phyloP scores from a whole-genome alignment of 208 protist species.

The Herpetomonas tarakana region DNA sequence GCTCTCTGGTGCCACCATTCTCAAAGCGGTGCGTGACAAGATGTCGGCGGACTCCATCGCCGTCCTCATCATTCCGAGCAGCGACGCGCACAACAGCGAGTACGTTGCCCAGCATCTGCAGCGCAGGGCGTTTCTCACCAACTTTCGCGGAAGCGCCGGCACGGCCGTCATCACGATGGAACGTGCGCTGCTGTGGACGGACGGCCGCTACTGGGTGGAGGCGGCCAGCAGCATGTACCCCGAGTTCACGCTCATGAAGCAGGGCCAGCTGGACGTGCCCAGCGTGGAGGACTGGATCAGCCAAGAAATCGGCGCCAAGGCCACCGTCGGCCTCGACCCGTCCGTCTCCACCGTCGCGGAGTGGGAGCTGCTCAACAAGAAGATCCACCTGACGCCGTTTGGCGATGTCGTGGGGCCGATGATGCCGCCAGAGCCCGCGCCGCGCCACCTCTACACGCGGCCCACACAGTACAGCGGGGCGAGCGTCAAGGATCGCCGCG shows the following conservation, averaged over 20 bases:
- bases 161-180: constrained; percentile 75
- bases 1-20: constrained; percentile 28
- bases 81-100: constrained; percentile 96
- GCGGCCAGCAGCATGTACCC: constrained; percentile 81
- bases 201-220: constrained; percentile 97
- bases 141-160: constrained; percentile 95
- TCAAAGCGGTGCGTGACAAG: constrained; percentile 60
- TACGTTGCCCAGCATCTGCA: constrained; percentile 92
- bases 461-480: constrained; percentile 69
- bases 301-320: constrained; percentile 33
- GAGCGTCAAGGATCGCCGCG: constrained; percentile 54
- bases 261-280: constrained; percentile 50
- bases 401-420: constrained; percentile 49
- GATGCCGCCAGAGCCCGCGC: constrained; percentile 25
- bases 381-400: constrained; percentile 56
- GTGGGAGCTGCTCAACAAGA: constrained; percentile 64
- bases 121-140: constrained; percentile 90
- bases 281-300: constrained; percentile 71
- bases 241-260: constrained; percentile 86
- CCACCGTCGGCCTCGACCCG: constrained; percentile 63
- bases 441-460: constrained; percentile 39
- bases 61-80: constrained; percentile 89
- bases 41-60: constrained; percentile 64
- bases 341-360: constrained; percentile 66
- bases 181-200: constrained; percentile 94